Percentiles rank a stretch among this genome's conserved stretches.
Conservation (phyloP, 345 rosid species). For the Eucalyptus tenuipes region DNA sequence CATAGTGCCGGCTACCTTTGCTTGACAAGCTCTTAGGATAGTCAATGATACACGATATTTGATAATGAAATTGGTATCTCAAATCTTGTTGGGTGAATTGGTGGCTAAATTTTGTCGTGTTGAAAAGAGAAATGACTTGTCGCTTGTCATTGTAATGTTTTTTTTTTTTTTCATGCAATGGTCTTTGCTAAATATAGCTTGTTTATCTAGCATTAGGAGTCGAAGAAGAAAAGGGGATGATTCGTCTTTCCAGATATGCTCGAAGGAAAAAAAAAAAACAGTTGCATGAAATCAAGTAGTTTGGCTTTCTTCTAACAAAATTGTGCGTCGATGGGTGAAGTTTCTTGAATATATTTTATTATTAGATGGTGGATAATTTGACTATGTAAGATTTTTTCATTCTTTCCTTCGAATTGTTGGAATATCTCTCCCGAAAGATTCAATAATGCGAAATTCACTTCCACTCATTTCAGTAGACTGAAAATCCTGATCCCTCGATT, state of each 20-base stretch:
- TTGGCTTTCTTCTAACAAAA: background rate
- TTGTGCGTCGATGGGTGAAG: background rate
- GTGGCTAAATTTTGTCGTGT: background rate
- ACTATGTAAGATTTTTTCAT: background rate
- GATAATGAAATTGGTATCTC: background rate
- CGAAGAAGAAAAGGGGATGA: background rate
- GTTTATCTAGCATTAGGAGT: background rate
- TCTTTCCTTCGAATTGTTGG: background rate
- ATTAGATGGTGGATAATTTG: background rate
- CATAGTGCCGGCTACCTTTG: background rate
- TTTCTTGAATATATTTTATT: background rate
- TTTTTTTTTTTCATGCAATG: background rate
- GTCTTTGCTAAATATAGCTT: background rate
- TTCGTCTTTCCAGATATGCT: background rate
- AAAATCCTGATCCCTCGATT: background rate
- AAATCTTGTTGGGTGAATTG: background rate
- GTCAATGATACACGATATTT: background rate
- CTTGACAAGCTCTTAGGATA: background rate
- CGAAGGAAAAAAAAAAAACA: background rate
- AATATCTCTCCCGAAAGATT: background rate
- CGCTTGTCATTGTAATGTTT: fast-evolving
- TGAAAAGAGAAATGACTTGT: background rate
- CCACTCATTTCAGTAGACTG: background rate
- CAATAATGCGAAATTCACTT: background rate
- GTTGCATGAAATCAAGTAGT: background rate